Evolutionary conservation across 2,329 filamentous ascomycete genomes (phyloP).

Genomic region (Cadophora sp.): DNA sequence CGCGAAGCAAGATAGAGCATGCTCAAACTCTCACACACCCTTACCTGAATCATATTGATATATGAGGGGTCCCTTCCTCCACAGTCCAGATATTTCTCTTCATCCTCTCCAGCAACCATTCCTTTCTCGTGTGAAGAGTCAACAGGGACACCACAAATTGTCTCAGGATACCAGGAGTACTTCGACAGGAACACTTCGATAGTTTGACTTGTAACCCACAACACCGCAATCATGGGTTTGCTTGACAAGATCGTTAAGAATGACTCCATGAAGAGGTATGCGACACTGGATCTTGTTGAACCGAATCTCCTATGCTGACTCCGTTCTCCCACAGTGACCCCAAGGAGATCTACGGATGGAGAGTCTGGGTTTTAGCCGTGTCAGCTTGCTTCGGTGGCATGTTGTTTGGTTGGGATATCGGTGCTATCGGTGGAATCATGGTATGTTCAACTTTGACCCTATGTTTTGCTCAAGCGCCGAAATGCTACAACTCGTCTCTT

Average conservation of each 20-base stretch:
- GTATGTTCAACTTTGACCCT: conserved; percentile 47
- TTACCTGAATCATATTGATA: neutral
- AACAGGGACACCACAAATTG: neutral
- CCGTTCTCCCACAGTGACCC: conserved; percentile 34
- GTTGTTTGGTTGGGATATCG: conserved; percentile 65
- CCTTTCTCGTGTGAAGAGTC: neutral
- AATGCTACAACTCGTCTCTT: conserved; percentile 49
- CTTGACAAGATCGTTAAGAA: conserved; percentile 54
- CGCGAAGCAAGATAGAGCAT: neutral
- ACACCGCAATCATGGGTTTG: conserved; percentile 36
- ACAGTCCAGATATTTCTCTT: neutral
- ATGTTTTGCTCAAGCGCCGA: conserved; percentile 46
- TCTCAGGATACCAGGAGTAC: neutral
- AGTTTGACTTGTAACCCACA: neutral
- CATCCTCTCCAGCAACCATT: conserved; percentile 9
- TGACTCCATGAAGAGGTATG: conserved; percentile 67
- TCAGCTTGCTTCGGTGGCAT: conserved; percentile 71
- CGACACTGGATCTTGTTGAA: neutral
- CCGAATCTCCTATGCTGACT: neutral
- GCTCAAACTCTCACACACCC: neutral
- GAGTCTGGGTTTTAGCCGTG: conserved; percentile 49
- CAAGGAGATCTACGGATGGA: conserved; percentile 56
- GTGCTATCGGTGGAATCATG: conserved; percentile 78
- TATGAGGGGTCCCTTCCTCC: conserved; percentile 1
- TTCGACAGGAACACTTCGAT: neutral